Base-by-base conservation (phyloP, 352 stramenopile species). In the Phytophthora pistaciae region DNA sequence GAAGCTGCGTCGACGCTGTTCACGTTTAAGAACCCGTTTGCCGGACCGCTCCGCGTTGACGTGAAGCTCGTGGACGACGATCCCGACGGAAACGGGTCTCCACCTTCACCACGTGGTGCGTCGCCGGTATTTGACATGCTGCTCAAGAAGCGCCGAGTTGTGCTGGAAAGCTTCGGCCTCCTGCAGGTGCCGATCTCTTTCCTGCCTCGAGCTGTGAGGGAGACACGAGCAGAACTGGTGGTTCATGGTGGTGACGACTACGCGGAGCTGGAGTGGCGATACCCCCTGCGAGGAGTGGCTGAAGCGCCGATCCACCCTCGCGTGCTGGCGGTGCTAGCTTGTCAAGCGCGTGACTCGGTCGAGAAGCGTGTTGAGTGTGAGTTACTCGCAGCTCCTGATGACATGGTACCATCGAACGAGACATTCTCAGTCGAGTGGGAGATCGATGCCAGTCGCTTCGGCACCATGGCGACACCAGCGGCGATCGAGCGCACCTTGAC, bases 181-280 rank as follows among this genome's bases (percentile, higher is more conserved):
- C 59, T 98, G 11, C 94, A 98, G 64, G 83, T 99, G 1, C 94
- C 96, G 1, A 95, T 99, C 40, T 94, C 82, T 6, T 99, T 99
- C 67, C 58, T 91, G 3, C 96, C 96, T 23, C 78, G 83, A 40
- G 83, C 65, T 44, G 89, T 95, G 13, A 90, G 82, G 23, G 86
- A 93, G 63, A 81, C 79, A 3, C 82, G 78, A n/a, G 85, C 84
- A 1, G 79, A 93, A 56, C 84, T 96, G 1, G 75, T 93, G 0
- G 83, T 96, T 13, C 78, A 79, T 25, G 87, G 89, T 9, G 74
- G 78, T n/a, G 83, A 90, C 8, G 78, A 88, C 9, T 93, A 91
- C 36, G 60, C 72, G 1, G 88, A 94, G 46, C 78, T 96, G 2
- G 85, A 93, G 50, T 96, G 89, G 89, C 56, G 77, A 53, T 96